Evolutionary conservation across 805 yeast genomes (phyloP), one percentile per base, ranked within the genome.

Genomic region (Torulaspora gathmanii): DNA sequence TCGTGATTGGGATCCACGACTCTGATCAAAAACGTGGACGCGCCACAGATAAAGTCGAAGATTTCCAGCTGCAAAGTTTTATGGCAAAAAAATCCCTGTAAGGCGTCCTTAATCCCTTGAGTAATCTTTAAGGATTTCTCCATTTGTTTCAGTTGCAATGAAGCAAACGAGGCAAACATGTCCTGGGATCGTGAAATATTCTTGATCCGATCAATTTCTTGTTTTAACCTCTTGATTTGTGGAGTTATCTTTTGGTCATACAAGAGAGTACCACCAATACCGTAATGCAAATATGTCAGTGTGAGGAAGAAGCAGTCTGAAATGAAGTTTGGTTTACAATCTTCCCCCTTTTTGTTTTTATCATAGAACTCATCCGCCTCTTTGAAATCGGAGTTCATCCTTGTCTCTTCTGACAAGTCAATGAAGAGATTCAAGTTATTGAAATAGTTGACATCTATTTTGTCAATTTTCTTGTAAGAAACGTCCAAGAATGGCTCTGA

Each of bases 281-380:
- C 99, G 67, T 85, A 93, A 54, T 91, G 90, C 39, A 87, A 65
- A 61, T 83, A 89, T 0, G 95, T 80, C 41, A 84, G 70, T 5
- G 90, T 79, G 45, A 93, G 63, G 58, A 75, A 93, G 64, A 89
- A 93, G 57, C 95, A 83, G 53, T 91, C 93, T 7, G 96, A 81
- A n/a, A 93, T 87, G 62, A 93, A 93, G 57, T 93, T 91, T 23
- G 74, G 62, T 49, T 64, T 60, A 28, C 49, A 50, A n/a, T 58
- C 65, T 1, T 54, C 65, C n/a, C 64, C 59, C 10, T 70, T 61
- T 33, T 67, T 68, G 29, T 67, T 62, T 2, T 65, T 55, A 5
- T 72, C 65, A 56, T 77, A 78, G 55, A 76, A 79, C 40, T 77
- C 79, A 39, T 74, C 73, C 4, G 87, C 83, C 56, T 86, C 93